These are phyloP conservation scores for Russula ochroleuca DNA, from an alignment of 768 basidiomycete species.

Conservation along the genomic window DNA sequence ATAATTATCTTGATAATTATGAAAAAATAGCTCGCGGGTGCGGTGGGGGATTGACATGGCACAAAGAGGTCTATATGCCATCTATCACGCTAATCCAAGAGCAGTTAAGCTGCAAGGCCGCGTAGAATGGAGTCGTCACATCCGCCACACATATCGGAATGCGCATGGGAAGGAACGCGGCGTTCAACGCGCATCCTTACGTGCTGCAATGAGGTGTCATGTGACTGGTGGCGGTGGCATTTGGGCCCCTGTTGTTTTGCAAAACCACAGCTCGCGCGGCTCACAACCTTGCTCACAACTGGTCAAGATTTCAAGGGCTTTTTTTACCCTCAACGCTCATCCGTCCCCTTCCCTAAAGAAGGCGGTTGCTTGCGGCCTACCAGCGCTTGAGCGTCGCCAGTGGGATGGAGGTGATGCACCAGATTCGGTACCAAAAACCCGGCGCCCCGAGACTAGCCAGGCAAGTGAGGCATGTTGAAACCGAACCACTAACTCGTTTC, in stretches of 20 bases:
- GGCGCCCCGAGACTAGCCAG: not conserved
- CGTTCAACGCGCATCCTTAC: too few relatives aligned
- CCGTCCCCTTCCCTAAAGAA: not conserved
- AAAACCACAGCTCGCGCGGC: too few relatives aligned
- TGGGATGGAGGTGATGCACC: not conserved
- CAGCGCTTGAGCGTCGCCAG: not conserved
- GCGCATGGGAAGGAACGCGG: too few relatives aligned
- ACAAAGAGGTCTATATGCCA: not conserved
- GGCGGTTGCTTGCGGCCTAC: not conserved
- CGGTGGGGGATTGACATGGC: not conserved
- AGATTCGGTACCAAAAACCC: not conserved
- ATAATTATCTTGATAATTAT: not conserved
- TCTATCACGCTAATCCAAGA: not conserved
- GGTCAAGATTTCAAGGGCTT: not conserved
- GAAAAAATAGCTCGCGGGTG: not conserved
- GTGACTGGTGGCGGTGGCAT: too few relatives aligned
- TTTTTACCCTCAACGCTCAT: not conserved
- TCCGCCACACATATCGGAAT: too few relatives aligned
- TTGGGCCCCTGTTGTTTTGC: too few relatives aligned
- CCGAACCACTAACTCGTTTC: not conserved
- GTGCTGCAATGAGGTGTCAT: too few relatives aligned
- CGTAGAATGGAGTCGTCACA: not conserved
- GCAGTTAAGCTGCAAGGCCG: not conserved
- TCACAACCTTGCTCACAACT: too few relatives aligned
- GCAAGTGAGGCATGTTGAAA: not conserved